These are phyloP conservation scores for Eucalyptus rudis DNA, from an alignment of 345 rosid species.

Conservation along the genomic window DNA sequence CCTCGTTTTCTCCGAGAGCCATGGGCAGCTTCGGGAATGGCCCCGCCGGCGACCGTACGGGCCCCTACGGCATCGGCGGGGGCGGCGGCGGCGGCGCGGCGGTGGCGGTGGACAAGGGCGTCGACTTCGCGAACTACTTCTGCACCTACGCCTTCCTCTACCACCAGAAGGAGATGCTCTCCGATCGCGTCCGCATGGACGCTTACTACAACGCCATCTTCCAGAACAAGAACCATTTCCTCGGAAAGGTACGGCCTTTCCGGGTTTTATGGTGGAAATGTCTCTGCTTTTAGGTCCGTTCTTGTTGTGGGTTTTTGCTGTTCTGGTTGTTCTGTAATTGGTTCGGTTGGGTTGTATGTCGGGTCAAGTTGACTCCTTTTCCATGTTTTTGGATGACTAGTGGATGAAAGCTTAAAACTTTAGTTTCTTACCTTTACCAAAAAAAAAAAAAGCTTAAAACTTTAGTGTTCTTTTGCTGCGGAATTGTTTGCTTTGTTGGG, in stretches of 20 bases:
- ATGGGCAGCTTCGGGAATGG: slow-evolving; percentile 44
- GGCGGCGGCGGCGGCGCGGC: slow-evolving; percentile 2
- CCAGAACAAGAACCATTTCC: slow-evolving; percentile 67
- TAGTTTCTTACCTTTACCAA: too few relatives aligned
- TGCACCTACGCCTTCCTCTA: slow-evolving; percentile 81
- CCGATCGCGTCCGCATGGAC: slow-evolving; percentile 97
- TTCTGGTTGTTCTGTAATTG: not conserved
- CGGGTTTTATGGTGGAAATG: not conserved
- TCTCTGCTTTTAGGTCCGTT: not conserved
- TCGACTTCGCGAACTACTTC: slow-evolving; percentile 82
- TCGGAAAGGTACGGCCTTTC: slow-evolving; percentile 49
- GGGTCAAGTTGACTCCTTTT: not conserved
- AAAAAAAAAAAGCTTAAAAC: not conserved
- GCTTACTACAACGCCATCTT: slow-evolving; percentile 75
- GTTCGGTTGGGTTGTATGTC: not conserved
- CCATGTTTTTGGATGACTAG: not conserved
- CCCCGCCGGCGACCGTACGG: slow-evolving; percentile 9
- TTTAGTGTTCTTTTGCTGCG: not conserved
- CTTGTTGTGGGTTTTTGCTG: not conserved
- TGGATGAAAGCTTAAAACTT: not conserved
- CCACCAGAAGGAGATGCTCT: slow-evolving; percentile 99
- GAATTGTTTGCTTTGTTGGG: not conserved
- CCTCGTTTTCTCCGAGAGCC: not conserved
- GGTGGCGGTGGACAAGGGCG: slow-evolving; percentile 62
- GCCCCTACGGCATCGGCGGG: slow-evolving; percentile 2